Base-by-base conservation (phyloP, 805 yeast genomes). In the Metahyphopichia silvanorum region DNA sequence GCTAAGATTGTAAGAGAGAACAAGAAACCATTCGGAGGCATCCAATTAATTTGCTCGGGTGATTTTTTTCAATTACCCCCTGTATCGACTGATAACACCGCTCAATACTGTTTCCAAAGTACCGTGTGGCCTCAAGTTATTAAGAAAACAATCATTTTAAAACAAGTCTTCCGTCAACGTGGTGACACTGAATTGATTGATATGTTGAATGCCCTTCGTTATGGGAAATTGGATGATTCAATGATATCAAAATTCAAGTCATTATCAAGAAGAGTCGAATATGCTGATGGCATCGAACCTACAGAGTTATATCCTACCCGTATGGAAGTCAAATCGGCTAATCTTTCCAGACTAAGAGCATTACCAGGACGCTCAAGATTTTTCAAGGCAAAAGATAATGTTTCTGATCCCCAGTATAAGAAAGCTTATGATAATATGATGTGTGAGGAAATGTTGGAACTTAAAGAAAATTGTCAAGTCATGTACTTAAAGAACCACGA, bases 1-100 rank as follows among this genome's bases (percentile, higher is more conserved):
- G 97, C 93, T 0, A 69, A 82, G 43, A 49, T 47, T 1, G 32
- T 82, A 3, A 57, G 85, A 4, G 69, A 81, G 23, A 65, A 59
- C 15, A 54, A 63, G 10, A 44, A 42, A 30, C 96, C 97, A 0
- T 93, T 93, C 68, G 98, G 98, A 4, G 98, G 98, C 0, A 81
- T 93, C 27, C 98, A 93, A 50, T 45, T 93, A 11, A 76, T 93
- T 9, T 59, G 89, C 21, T 83, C 95, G 4, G 98, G 98, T n/a
- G 98, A 93, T 60, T 89, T 91, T 53, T 89, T 83, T 57, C 98
- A 93, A 60, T 67, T 93, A 27, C 98, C 98, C 1, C 98, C 98
- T 0, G 94, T 93, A 5, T 64, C 71, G 8, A 66, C 62, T 25
- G 58, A 53, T 14, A 57, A 56, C 0, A 50, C 40, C 25, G 58